Evolutionary conservation across 2,329 filamentous ascomycete species (phyloP).

Genomic region (Gremmenia infestans): DNA sequence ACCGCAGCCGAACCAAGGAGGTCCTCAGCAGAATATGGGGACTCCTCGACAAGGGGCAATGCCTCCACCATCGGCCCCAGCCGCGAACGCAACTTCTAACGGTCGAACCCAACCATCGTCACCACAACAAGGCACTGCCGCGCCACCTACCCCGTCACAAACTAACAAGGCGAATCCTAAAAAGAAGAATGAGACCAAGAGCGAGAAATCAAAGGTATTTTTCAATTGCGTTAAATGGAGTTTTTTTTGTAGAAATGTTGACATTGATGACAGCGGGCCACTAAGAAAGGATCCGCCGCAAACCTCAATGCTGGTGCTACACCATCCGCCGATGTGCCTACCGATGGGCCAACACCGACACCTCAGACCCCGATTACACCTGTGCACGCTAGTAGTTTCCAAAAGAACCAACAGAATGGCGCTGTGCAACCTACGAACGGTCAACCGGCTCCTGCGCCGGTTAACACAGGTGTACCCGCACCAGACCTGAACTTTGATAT

Average conservation of each 20-base stretch:
- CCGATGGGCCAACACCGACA: conserved; percentile 54
- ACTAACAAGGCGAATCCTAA: conserved; percentile 69
- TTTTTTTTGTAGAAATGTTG: conserved; percentile 32
- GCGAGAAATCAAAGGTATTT: conserved; percentile 66
- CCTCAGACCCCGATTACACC: conserved; percentile 62
- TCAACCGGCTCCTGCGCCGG: conserved; percentile 37
- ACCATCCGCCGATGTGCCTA: conserved; percentile 50
- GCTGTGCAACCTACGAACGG: conserved; percentile 39
- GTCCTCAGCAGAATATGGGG: conserved; percentile 38
- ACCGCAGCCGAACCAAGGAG: conserved; percentile 40
- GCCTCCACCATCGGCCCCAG: conserved; percentile 60
- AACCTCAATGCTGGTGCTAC: conserved; percentile 50
- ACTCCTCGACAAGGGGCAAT: conserved; percentile 69
- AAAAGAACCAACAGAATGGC: conserved; percentile 37
- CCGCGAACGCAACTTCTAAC: conserved; percentile 43
- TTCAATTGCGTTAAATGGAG: conserved; percentile 28
- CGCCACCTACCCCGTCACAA: conserved; percentile 73
- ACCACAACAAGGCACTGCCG: conserved; percentile 57
- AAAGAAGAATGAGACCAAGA: conserved; percentile 83
- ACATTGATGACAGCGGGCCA: conserved; percentile 32
- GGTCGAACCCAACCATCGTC: conserved; percentile 55
- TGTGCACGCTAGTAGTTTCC: conserved; percentile 46
- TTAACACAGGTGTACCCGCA: conserved; percentile 38
- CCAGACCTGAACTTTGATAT: conserved; percentile 48
- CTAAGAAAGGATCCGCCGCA: conserved; percentile 59